Evolutionary conservation across 805 yeast species (phyloP).

Genomic region (Yarrowia deformans): DNA sequence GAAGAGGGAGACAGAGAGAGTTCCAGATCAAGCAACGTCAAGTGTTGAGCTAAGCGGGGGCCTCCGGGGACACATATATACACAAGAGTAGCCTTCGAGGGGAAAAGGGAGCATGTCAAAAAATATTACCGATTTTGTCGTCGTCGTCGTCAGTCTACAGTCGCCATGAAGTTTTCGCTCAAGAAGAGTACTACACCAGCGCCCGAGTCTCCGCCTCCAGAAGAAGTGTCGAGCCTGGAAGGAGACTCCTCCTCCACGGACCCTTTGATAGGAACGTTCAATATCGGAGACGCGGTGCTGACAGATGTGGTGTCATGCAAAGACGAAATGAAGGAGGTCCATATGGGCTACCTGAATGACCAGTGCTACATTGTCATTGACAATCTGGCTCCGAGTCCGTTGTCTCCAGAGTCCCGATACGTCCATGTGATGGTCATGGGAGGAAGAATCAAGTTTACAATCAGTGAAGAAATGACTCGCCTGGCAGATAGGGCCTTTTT

Average conservation of each 20-base stretch:
- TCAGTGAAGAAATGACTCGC: slow-evolving; percentile 15
- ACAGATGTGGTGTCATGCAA: slow-evolving; percentile 19
- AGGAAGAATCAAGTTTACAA: slow-evolving; percentile 10
- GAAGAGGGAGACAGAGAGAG: background rate
- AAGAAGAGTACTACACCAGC: background rate
- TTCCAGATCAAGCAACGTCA: slow-evolving; percentile 20
- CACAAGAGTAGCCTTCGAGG: background rate
- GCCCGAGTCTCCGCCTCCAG: slow-evolving; percentile 15
- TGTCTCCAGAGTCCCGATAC: background rate
- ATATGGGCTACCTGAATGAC: slow-evolving; percentile 20
- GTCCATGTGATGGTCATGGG: slow-evolving; percentile 12
- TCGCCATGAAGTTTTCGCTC: slow-evolving; percentile 20
- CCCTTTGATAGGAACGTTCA: background rate
- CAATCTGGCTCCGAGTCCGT: background rate
- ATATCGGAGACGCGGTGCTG: background rate
- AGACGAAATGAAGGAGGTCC: slow-evolving; percentile 8
- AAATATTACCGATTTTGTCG: background rate
- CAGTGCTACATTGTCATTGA: slow-evolving; percentile 27
- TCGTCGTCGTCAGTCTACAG: background rate
- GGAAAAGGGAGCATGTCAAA: background rate
- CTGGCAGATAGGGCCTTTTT: slow-evolving; percentile 16
- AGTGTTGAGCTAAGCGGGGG: slow-evolving; percentile 18
- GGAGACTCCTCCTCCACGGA: background rate
- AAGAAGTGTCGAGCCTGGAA: background rate
- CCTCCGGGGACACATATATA: background rate